A percentile compares a stretch with the other conserved stretches of the same genome.
Conservation (phyloP, 495 filamentous ascomycete species). For the Cladorrhinum samala region DNA sequence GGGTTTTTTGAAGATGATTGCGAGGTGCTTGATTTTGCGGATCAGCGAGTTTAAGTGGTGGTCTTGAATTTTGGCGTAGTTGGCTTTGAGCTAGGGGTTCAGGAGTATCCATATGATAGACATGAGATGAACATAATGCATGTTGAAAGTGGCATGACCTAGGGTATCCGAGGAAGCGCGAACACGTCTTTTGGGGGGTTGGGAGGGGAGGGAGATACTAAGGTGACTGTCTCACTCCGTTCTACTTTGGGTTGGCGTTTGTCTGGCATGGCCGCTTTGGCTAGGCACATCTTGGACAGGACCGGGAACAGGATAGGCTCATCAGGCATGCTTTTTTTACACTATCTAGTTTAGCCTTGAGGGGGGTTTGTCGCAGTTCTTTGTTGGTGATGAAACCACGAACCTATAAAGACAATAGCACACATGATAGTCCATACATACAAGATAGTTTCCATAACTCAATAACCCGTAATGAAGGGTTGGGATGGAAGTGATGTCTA, state of each 20-base stretch:
- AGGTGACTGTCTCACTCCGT: constrained; percentile 1
- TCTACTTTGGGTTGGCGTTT: constrained; percentile 10
- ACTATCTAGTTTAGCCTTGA: background rate
- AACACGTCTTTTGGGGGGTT: too few relatives aligned
- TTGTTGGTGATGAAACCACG: background rate
- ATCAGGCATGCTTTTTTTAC: background rate
- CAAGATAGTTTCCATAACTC: background rate
- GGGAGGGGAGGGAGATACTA: background rate
- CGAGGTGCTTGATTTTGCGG: constrained; percentile 86
- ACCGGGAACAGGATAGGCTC: background rate
- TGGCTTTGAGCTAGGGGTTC: background rate
- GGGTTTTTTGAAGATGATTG: constrained; percentile 95
- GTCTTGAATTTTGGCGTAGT: background rate
- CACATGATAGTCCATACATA: background rate
- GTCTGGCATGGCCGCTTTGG: background rate
- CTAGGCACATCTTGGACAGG: constrained; percentile 2
- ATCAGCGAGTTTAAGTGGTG: constrained; percentile 63
- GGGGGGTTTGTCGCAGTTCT: background rate
- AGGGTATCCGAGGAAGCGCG: too few relatives aligned
- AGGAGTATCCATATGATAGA: background rate
- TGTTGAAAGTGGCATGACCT: too few relatives aligned
- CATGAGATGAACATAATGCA: background rate
- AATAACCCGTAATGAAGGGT: background rate
- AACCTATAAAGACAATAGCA: background rate
- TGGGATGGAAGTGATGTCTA: too few relatives aligned